Conservation (phyloP, 768 basidiomycete genomes). For the Mycena floridula region DNA sequence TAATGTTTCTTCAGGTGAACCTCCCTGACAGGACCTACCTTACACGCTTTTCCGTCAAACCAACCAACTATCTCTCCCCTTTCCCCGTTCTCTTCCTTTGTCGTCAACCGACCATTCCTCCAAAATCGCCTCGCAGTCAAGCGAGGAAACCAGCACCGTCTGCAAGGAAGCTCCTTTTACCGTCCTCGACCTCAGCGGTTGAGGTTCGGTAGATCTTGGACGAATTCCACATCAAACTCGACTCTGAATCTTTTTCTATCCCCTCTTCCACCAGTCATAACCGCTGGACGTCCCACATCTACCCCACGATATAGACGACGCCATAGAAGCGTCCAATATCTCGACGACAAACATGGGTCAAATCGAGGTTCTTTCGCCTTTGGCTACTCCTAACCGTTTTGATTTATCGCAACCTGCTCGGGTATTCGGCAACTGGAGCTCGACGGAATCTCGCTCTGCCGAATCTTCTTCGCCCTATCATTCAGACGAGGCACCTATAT, state of each 20-base stretch:
- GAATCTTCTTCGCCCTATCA: too few species aligned
- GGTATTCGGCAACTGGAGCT: too few species aligned
- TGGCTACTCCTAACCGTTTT: neutral
- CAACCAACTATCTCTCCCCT: constrained; percentile 5
- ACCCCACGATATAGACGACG: too few species aligned
- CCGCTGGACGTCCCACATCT: too few species aligned
- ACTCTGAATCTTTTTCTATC: too few species aligned
- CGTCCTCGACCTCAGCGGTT: constrained; percentile 74
- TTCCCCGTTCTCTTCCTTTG: constrained; percentile 6
- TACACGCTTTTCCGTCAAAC: constrained; percentile 1
- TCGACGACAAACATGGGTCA: too few species aligned
- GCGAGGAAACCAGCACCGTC: constrained; percentile 61
- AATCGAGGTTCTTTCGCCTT: neutral
- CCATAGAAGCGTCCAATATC: too few species aligned
- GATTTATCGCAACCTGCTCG: too few species aligned
- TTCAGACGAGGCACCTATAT: too few species aligned
- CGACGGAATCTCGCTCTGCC: too few species aligned
- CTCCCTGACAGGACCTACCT: constrained; percentile 54
- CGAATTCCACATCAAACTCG: constrained; percentile 16
- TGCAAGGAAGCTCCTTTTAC: constrained; percentile 49
- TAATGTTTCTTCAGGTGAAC: constrained; percentile 55
- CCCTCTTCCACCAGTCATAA: too few species aligned
- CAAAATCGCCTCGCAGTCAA: constrained; percentile 61
- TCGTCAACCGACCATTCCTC: constrained; percentile 27
- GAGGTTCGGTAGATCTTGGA: constrained; percentile 58